Evolutionary conservation across 106 monocot genomes (phyloP), one percentile per base, ranked within the genome.

Genomic region (Triglochin maritima): DNA sequence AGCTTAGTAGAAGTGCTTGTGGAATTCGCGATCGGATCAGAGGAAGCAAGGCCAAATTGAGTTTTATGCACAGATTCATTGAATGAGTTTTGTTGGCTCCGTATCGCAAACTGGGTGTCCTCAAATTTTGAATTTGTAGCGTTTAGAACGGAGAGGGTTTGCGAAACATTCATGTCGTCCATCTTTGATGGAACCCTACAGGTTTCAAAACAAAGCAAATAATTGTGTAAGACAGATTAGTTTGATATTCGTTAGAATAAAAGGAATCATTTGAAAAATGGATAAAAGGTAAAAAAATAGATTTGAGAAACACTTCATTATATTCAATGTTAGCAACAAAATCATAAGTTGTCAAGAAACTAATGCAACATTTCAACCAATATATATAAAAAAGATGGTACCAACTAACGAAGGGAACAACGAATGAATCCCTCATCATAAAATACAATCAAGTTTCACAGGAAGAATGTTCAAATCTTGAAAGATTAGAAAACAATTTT

Each of bases 181-280:
- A 77, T 80, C 46, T 62, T 82, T 70, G 62, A 63, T n/a, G 64
- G 48, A 44, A 73, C 50, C 83, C 92, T 92, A 81, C 76, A 76
- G 42, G 60, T 6, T 60, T 60, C 13, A 70, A 51, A 59, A 17
- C 7, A 68, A 43, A 68, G 11, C 41, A 68, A 1, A 44, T 54
- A 44, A 13, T 13, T 43, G 44, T 46, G 9, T 44, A 44, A 8
- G 14, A 63, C 44, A 63, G 9, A 46, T 7, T 63, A 44, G 7
- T 16, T 11, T 5, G 16, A 16, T 59, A 13, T 59, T n/a, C n/a
- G 3, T 59, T 9, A 11, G 29, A 1, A 29, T 29, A 29, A 29
- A 29, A 29, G 29, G 29, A 29, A 29, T 29, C 0, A 29, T 29
- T 29, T 29, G 29, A 29, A 29, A 29, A 0, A 0, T 29, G 29